Percentiles rank a stretch among this genome's conserved stretches.
phyloP scores from a whole-genome alignment of 2,329 filamentous ascomycete genomes.

The Thielaviopsis cerberus region DNA sequence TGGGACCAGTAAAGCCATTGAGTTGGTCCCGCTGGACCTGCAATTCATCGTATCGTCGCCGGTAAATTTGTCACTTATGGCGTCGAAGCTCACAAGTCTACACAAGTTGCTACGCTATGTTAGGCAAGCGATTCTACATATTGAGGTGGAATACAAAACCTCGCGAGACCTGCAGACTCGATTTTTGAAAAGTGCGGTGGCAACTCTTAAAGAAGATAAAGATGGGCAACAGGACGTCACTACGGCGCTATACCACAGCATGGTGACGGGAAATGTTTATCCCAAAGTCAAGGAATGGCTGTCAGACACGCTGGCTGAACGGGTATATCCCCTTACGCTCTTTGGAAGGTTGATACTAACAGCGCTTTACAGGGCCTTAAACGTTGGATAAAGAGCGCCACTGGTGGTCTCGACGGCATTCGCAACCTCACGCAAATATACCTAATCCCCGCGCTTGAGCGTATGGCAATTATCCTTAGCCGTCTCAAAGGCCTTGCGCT shows the following conservation, averaged over 20 bases:
- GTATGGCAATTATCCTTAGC: conserved; percentile 62
- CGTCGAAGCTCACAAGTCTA: conserved; percentile 70
- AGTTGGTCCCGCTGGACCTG: conserved; percentile 63
- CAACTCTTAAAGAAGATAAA: conserved; percentile 58
- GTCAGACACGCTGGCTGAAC: conserved; percentile 61
- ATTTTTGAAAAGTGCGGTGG: conserved; percentile 36
- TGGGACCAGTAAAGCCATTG: conserved; percentile 24
- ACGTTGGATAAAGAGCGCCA: conserved; percentile 80
- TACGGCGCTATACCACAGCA: conserved; percentile 64
- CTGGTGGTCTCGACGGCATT: conserved; percentile 58
- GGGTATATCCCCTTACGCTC: conserved; percentile 31
- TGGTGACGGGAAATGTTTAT: conserved; percentile 65
- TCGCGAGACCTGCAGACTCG: conserved; percentile 58
- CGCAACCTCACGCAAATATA: conserved; percentile 69
- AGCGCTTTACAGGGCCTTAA: conserved; percentile 54
- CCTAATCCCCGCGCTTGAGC: conserved; percentile 71
- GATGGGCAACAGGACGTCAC: conserved; percentile 43
- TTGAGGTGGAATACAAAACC: conserved; percentile 67
- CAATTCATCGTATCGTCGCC: conserved; percentile 62
- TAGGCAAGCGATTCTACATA: conserved; percentile 59
- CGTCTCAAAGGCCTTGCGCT: conserved; percentile 67
- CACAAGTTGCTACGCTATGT: conserved; percentile 78
- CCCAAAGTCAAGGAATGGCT: conserved; percentile 70
- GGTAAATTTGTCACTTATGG: conserved; percentile 64
- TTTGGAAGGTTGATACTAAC: conserved; percentile 2